Evolutionary conservation across 2,329 filamentous ascomycete genomes (phyloP).

Genomic region (Fusarium mexicanum): DNA sequence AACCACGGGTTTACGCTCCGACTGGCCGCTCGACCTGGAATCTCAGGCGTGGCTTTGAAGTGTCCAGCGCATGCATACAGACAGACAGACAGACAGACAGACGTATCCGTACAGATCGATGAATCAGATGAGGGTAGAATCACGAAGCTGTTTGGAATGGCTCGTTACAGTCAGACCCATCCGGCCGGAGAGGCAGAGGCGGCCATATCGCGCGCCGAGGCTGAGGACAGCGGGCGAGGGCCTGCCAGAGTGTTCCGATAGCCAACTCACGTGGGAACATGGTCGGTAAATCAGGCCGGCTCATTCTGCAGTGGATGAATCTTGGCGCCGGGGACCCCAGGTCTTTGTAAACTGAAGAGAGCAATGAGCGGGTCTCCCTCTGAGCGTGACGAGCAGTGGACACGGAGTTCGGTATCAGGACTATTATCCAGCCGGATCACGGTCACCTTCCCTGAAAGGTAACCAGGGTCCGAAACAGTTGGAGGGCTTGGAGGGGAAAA

Average conservation of each 20-base stretch:
- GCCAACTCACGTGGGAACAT: conserved; percentile 17
- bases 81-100: background rate
- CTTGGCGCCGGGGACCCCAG: conserved; percentile 17
- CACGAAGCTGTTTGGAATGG: conserved; percentile 9
- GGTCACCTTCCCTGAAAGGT: conserved; percentile 34
- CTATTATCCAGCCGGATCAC: conserved; percentile 13
- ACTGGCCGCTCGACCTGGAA: conserved; percentile 9
- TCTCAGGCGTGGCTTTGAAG: conserved; percentile 12
- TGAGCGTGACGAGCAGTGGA: background rate
- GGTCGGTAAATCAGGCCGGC: conserved; percentile 18
- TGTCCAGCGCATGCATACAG: background rate
- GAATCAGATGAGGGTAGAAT: background rate
- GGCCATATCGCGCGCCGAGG: conserved; percentile 9
- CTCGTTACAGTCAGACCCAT: conserved; percentile 11
- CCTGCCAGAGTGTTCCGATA: conserved; percentile 21
- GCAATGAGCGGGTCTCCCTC: background rate
- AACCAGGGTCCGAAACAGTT: conserved; percentile 27
- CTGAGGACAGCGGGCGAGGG: background rate
- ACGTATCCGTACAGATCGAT: background rate
- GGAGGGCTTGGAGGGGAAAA: conserved; percentile 38
- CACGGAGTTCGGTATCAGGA: background rate
- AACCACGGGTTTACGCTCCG: conserved; percentile 22
- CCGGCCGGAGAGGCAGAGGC: conserved; percentile 2
- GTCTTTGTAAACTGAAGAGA: background rate
- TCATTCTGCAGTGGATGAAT: conserved; percentile 19